Base-by-base conservation (phyloP, 2,329 filamentous ascomycete species). In the Phialophora macrospora region DNA sequence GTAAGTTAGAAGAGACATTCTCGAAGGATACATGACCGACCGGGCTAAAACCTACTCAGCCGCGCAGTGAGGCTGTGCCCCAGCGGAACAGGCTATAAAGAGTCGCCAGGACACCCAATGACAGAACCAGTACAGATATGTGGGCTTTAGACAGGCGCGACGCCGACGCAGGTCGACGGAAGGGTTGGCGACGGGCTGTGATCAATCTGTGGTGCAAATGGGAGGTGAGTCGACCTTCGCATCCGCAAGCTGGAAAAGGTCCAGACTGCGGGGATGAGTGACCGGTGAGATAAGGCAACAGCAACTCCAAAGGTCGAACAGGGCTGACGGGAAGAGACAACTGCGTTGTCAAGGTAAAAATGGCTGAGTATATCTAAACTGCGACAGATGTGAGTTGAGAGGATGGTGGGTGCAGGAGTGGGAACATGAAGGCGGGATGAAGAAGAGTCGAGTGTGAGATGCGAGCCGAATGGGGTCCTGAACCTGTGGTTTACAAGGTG, bases 31-130 rank as follows among this genome's bases (percentile, higher is more conserved):
- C 30, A 8, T 38, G 48, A 54, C 57, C 49, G 56, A 52, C 59
- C 28, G 38, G 55, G 52, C 46, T 38, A 56, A 61, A 44, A 34
- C 60, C 28, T 65, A 67, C 67, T 67, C 65, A 67, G 64, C 65
- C 58, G 49, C 56, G 52, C 51, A 62, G 55, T 67, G 67, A 69
- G 67, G 67, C 67, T 65, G 56, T 69, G 65, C 60, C 49, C n/a
- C 28, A 48, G 60, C 32, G 28, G 28, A 54, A 54, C 28, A 14
- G n/a, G 56, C 28, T 67, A 65, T 64, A 67, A 65, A 46, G 56
- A n/a, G 52, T 66, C 61, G 64, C 63, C 51, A 54, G 54, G 32
- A 51, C 46, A 38, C 41, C 49, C 55, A 58, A 64, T 60, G 54
- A 34, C 34, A 20, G 48, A 26, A 8, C 28, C 22, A 56, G 24